Evolutionary conservation across 768 basidiomycete genomes (phyloP).

Genomic region (Tulasnella sp.): DNA sequence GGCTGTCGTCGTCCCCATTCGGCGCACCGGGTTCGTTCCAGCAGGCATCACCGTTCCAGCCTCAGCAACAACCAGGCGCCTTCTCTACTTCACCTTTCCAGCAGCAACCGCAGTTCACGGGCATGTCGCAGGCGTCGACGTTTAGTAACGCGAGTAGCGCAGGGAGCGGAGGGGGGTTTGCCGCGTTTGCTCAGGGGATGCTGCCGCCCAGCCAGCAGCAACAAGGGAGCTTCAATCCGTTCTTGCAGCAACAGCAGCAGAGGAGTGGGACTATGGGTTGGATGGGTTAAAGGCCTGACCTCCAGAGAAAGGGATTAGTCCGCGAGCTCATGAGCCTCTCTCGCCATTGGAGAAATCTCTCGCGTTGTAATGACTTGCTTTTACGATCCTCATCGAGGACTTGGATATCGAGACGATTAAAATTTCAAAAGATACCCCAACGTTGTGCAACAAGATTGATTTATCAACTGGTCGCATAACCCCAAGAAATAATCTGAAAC

Average conservation of each 20-base stretch:
- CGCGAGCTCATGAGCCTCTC: no score
- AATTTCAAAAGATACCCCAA: no score
- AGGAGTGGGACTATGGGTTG: background rate
- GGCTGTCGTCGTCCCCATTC: background rate
- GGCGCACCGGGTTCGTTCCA: background rate
- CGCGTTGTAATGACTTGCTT: background rate
- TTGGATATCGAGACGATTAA: no score
- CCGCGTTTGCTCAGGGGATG: slow-evolving; percentile 18
- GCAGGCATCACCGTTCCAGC: background rate
- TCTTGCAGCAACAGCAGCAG: slow-evolving; percentile 15
- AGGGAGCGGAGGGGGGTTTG: slow-evolving; percentile 22
- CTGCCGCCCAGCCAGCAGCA: slow-evolving; percentile 23
- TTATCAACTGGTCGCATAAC: no score
- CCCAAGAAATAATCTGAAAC: no score
- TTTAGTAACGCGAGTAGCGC: slow-evolving; percentile 17
- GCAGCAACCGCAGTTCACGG: slow-evolving; percentile 3
- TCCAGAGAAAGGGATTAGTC: no score
- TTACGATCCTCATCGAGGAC: background rate
- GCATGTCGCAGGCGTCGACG: slow-evolving; percentile 13
- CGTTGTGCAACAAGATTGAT: no score
- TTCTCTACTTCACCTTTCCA: background rate
- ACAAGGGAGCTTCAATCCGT: slow-evolving; percentile 15
- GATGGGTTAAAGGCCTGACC: background rate
- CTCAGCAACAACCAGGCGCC: background rate
- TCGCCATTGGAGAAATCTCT: no score